Evolutionary conservation across 306 rosid genomes (phyloP).

Genomic region (apple (Malus domestica)): DNA sequence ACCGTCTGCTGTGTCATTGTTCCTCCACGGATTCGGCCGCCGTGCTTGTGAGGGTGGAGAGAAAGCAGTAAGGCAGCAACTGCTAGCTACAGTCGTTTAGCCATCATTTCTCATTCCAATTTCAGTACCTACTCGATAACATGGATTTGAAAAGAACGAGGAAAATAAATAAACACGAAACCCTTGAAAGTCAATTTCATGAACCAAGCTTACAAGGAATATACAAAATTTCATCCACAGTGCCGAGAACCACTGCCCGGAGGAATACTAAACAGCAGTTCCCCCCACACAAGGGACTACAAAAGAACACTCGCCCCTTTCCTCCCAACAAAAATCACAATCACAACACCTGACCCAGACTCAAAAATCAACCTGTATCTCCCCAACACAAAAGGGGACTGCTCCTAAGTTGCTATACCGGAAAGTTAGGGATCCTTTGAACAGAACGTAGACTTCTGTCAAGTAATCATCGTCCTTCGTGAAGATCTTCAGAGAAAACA

Average conservation of each 20-base stretch:
- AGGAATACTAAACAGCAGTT: conserved; percentile 22
- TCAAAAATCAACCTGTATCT: conserved; percentile 13
- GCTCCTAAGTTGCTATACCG: conserved; percentile 6
- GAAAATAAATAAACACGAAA: neutral
- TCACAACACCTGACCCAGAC: conserved; percentile 19
- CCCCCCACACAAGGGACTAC: conserved; percentile 16
- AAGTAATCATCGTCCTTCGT: conserved; percentile 73
- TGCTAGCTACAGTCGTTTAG: neutral
- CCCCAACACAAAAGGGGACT: conserved; percentile 16
- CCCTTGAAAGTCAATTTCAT: neutral
- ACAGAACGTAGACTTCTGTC: conserved; percentile 1
- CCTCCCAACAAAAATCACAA: conserved; percentile 18
- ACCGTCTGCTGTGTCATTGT: too few relatives aligned
- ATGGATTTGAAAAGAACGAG: neutral
- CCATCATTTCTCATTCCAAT: neutral
- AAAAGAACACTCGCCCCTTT: conserved; percentile 10
- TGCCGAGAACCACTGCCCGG: conserved; percentile 25
- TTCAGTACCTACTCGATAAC: neutral
- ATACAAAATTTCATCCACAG: conserved; percentile 48
- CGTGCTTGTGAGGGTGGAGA: too few relatives aligned
- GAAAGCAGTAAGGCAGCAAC: too few relatives aligned
- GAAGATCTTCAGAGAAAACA: conserved; percentile 96
- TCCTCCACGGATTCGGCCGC: too few relatives aligned
- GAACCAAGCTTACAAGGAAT: conserved; percentile 9
- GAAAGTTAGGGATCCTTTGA: conserved; percentile 11